These are phyloP conservation scores for Grifola frondosa DNA, from an alignment of 1,284 basidiomycete genomes.

Conservation along the genomic window DNA sequence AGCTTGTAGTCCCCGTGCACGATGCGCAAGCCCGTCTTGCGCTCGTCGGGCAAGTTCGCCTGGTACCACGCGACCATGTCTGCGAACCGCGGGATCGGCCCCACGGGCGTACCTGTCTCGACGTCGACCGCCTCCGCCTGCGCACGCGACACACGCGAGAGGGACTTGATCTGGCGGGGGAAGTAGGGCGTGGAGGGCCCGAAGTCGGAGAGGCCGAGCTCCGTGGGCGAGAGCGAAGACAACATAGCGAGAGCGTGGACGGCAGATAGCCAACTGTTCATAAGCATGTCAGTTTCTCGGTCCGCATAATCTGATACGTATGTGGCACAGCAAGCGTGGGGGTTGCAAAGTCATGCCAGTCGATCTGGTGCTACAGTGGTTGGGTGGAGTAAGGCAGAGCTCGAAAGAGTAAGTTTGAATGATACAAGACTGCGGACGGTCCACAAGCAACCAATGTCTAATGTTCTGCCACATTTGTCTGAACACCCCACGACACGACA, in stretches of 20 bases:
- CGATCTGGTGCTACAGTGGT: too few species aligned
- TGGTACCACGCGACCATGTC: slow-evolving; percentile 80
- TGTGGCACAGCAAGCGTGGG: too few species aligned
- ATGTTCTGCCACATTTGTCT: too few species aligned
- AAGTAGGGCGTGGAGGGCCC: slow-evolving; percentile 84
- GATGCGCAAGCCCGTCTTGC: slow-evolving; percentile 69
- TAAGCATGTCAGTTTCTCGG: neutral
- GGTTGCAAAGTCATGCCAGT: too few species aligned
- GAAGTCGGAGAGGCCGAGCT: slow-evolving; percentile 75
- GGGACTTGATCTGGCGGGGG: slow-evolving; percentile 87
- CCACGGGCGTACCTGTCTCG: slow-evolving; percentile 58
- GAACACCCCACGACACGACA: too few species aligned
- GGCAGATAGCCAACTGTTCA: slow-evolving; percentile 72
- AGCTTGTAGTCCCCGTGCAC: slow-evolving; percentile 98
- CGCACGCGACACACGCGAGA: slow-evolving; percentile 70
- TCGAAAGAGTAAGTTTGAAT: too few species aligned
- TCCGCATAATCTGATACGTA: neutral
- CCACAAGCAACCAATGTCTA: too few species aligned
- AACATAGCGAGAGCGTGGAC: slow-evolving; percentile 75
- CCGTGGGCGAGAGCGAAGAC: slow-evolving; percentile 67
- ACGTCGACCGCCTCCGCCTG: slow-evolving; percentile 71
- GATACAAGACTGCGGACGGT: too few species aligned
- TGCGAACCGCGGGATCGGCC: slow-evolving; percentile 70
- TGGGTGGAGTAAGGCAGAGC: too few species aligned
- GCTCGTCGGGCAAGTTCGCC: slow-evolving; percentile 71